Evolutionary conservation across 495 filamentous ascomycete species (phyloP), one percentile per base, ranked within the genome.

Genomic region (Trichocladium uniseriatum): DNA sequence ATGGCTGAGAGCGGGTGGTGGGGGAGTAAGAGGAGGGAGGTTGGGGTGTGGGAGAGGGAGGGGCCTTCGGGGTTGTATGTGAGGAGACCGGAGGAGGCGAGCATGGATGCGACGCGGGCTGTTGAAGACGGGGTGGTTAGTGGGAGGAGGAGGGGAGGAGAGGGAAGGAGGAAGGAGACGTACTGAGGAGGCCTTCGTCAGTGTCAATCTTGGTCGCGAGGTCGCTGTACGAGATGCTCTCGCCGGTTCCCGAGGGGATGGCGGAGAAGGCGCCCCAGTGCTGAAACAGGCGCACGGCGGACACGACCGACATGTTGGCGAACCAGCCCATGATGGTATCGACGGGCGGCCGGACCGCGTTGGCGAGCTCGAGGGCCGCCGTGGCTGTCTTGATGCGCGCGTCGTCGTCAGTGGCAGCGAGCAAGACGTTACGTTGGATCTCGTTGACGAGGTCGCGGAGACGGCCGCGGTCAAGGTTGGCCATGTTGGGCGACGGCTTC

Each of bases 201-300:
- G 45, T 58, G 13, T 55, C 45, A 11, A 66, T 42, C 19, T 52
- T 56, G 3, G 19, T 28, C 2, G 64, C 66, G 7, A 69, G 56
- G 14, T 54, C 51, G 2, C 48, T 14, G 10, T 63, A 59, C 1
- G 61, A 55, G 27, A 65, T 60, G 9, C 48, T 45, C 10, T 56
- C 54, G 7, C 44, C 48, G 15, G 15, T 27, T 5, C 13, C 45
- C 10, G 43, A 16, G 7, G 67, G 65, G 18, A 70, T 64, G 16
- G 38, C 38, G 24, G 67, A 64, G 22, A 68, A 68, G 7, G 63
- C 56, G 11, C 58, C 48, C 65, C 66, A 70, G 43, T 62, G 43
- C 38, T 58, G 54, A 29, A 61, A 70, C 18, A 68, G 45, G 6
- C 56, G 57, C 13, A 67, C 54, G 28, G 59, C 61, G 0, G 61